Evolutionary conservation across 352 stramenopile species (phyloP).

Genomic region (Phytophthora fragariae): DNA sequence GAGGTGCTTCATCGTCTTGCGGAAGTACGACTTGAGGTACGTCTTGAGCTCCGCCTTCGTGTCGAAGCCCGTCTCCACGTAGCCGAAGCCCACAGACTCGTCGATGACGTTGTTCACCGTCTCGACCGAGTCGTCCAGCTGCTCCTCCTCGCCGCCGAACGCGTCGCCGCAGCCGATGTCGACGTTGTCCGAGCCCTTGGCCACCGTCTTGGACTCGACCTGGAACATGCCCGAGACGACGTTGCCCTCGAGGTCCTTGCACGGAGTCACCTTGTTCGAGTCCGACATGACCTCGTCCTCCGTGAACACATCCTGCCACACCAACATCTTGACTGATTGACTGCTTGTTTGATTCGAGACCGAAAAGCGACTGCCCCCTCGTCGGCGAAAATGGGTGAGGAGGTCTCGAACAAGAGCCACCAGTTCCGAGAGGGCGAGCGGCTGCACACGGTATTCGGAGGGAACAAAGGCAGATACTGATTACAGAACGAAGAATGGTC

Average conservation of each 20-base stretch:
- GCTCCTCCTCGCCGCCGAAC: slow-evolving; percentile 54
- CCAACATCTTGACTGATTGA: slow-evolving; percentile 52
- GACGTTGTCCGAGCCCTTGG: slow-evolving; percentile 64
- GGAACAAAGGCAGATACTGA: background rate
- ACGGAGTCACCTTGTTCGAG: slow-evolving; percentile 56
- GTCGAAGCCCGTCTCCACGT: slow-evolving; percentile 70
- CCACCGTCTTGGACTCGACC: slow-evolving; percentile 59
- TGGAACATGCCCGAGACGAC: slow-evolving; percentile 65
- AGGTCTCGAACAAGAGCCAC: slow-evolving; percentile 39
- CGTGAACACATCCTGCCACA: slow-evolving; percentile 77
- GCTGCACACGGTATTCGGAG: background rate
- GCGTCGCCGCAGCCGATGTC: slow-evolving; percentile 70
- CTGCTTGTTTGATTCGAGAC: slow-evolving; percentile 37
- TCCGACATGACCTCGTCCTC: slow-evolving; percentile 76
- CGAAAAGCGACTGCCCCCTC: slow-evolving; percentile 35
- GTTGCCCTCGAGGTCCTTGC: slow-evolving; percentile 65
- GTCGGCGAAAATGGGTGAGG: background rate
- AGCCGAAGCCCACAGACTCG: slow-evolving; percentile 63
- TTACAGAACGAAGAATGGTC: background rate
- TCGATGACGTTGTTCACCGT: slow-evolving; percentile 76
- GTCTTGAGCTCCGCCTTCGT: slow-evolving; percentile 73
- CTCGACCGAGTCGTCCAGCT: slow-evolving; percentile 64
- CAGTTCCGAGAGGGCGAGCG: slow-evolving; percentile 18
- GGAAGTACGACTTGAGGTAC: slow-evolving; percentile 79
- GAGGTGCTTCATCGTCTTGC: slow-evolving; percentile 74